These are phyloP conservation scores for Ceratobasidium sp. DNA, from an alignment of 1,284 basidiomycete genomes.

Conservation along the genomic window DNA sequence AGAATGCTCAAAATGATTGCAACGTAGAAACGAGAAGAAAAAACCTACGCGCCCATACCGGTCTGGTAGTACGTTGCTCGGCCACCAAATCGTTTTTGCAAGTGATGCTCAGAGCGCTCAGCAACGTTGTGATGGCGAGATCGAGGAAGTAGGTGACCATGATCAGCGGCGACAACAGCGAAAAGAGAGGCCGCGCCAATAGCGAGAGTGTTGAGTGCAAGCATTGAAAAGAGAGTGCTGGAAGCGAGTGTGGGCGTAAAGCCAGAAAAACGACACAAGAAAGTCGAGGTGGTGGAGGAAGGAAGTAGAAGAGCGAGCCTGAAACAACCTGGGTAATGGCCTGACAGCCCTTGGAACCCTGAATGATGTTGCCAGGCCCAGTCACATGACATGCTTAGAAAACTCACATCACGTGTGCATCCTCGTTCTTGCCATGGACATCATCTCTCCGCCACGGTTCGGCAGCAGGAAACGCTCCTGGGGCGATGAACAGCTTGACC, in stretches of 20 bases:
- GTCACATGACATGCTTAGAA: slow-evolving; percentile 37
- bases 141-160: slow-evolving; percentile 19
- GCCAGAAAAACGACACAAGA: neutral
- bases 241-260: slow-evolving; percentile 28
- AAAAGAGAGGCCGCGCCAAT: slow-evolving; percentile 33
- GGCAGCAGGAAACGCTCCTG: slow-evolving; percentile 27
- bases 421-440: slow-evolving; percentile 19
- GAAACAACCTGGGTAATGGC: slow-evolving; percentile 21
- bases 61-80: slow-evolving; percentile 40
- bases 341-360: neutral
- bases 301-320: slow-evolving; percentile 13
- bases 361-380: slow-evolving; percentile 19
- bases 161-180: slow-evolving; percentile 22
- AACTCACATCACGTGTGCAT: slow-evolving; percentile 2
- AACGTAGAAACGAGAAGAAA: neutral
- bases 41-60: slow-evolving; percentile 40
- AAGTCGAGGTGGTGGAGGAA: slow-evolving; percentile 17
- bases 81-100: slow-evolving; percentile 43
- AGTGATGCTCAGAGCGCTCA: slow-evolving; percentile 11
- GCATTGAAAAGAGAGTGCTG: slow-evolving; percentile 26
- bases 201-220: slow-evolving; percentile 31
- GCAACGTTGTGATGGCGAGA: slow-evolving; percentile 11
- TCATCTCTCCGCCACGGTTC: slow-evolving; percentile 33
- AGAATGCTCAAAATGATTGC: neutral
- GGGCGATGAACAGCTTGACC: slow-evolving; percentile 35